Evolutionary conservation across 257 asterid species (phyloP), one percentile per base, ranked within the genome.

Genomic region (Rehmannia glutinosa): DNA sequence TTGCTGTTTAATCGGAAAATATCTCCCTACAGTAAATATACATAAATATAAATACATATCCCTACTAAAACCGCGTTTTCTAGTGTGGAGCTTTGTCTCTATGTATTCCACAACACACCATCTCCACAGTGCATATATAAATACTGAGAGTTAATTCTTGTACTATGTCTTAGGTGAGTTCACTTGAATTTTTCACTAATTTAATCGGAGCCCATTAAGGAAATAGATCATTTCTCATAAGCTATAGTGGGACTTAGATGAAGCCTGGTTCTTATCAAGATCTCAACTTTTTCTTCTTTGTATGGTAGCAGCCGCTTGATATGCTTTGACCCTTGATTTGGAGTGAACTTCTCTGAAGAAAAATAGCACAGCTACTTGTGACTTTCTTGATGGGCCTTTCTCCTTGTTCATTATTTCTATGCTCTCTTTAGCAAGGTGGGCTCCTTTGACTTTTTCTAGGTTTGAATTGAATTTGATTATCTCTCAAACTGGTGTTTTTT

Each of bases 221-320:
- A 66, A 66, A 15, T 64, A 20, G 75, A 75, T 64, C 83, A 52
- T 47, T 72, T 80, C 65, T 46, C 66, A 58, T 17, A 61, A 73
- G 64, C 24, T 54, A 28, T 50, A 62, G 59, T 23, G 49, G 62
- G n/a, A n/a, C n/a, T n/a, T n/a, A n/a, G n/a, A 54, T 68, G 58
- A 35, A 59, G 49, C 68, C 65, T 49, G 71, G 72, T 68, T 56
- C 51, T 66, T 71, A 64, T 73, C 85, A 84, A 80, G 86, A 76
- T 83, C 84, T 61, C 80, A 73, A 16, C 80, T 23, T 78, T 62
- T 73, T 61, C 56, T 46, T 33, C 43, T 45, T 51, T 61, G 70
- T 70, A 24, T 28, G 63, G 1, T 43, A 41, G 8, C 58, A 38
- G 42, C 49, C 60, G 36, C 42, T 74, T 43, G 24, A 49, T 57